These are phyloP conservation scores for Globisporangium takayamanum DNA, from an alignment of 352 stramenopile genomes.

Conservation along the genomic window DNA sequence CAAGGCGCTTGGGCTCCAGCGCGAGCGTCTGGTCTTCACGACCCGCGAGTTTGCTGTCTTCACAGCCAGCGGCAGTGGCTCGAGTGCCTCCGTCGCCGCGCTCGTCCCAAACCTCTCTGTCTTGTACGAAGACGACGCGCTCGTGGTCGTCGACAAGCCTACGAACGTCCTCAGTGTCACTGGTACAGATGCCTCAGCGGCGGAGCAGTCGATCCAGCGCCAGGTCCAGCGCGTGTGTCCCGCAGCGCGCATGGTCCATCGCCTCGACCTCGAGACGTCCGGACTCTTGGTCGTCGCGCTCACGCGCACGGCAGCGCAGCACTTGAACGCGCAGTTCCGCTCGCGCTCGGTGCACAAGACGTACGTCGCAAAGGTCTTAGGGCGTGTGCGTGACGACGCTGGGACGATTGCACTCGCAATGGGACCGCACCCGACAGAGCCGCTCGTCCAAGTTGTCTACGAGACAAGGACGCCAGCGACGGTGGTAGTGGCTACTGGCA, in stretches of 20 bases:
- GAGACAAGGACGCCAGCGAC: neutral
- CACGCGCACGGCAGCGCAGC: conserved; percentile 47
- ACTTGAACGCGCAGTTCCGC: conserved; percentile 64
- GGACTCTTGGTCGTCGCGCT: conserved; percentile 63
- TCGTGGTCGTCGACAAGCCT: too few relatives aligned
- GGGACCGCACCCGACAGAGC: conserved; percentile 35
- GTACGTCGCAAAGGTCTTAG: conserved; percentile 51
- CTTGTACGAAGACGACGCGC: too few relatives aligned
- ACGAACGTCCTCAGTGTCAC: conserved; percentile 47
- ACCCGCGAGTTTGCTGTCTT: neutral
- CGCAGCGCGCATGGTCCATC: conserved; percentile 66
- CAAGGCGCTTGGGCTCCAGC: neutral
- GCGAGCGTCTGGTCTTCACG: neutral
- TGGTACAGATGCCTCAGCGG: conserved; percentile 18
- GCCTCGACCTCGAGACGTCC: conserved; percentile 73
- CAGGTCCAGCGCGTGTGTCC: conserved; percentile 37
- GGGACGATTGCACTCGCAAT: conserved; percentile 39
- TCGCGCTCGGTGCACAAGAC: conserved; percentile 46
- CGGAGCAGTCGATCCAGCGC: conserved; percentile 38
- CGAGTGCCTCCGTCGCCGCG: too few relatives aligned
- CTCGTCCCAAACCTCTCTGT: too few relatives aligned
- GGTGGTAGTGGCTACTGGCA: too few relatives aligned
- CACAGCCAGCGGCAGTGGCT: too few relatives aligned
- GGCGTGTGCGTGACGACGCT: conserved; percentile 21
- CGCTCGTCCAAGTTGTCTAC: conserved; percentile 50